These are phyloP conservation scores for Colletotrichum eleusines DNA, from an alignment of 2,329 filamentous ascomycete genomes.

Conservation along the genomic window DNA sequence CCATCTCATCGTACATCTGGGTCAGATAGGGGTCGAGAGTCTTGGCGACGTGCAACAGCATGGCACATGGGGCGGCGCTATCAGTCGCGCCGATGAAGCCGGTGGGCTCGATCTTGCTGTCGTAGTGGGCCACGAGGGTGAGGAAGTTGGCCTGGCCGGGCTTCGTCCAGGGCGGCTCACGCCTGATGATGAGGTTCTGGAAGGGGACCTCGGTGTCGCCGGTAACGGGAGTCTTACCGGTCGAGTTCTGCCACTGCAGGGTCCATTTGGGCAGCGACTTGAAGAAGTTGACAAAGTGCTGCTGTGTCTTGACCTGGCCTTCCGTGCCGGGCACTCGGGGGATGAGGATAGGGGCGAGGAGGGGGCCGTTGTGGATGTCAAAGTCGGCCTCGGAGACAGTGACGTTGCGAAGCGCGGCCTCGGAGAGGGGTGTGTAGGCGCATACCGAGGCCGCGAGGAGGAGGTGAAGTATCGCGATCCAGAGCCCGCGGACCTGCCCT, in stretches of 20 bases:
- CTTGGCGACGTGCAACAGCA: slow-evolving; percentile 82
- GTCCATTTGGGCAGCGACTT: slow-evolving; percentile 77
- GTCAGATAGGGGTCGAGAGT: slow-evolving; percentile 78
- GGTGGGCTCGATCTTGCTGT: slow-evolving; percentile 77
- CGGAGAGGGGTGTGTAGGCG: slow-evolving; percentile 65
- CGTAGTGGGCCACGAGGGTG: slow-evolving; percentile 87
- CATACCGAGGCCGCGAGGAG: slow-evolving; percentile 45
- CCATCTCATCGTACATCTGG: slow-evolving; percentile 79
- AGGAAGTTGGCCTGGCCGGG: slow-evolving; percentile 78
- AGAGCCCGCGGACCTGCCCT: slow-evolving; percentile 33
- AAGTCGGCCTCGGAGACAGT: slow-evolving; percentile 75
- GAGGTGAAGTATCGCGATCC: slow-evolving; percentile 40
- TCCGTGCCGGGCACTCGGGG: slow-evolving; percentile 81
- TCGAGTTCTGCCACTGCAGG: slow-evolving; percentile 80
- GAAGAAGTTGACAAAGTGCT: slow-evolving; percentile 82
- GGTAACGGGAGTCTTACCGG: slow-evolving; percentile 75
- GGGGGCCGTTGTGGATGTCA: slow-evolving; percentile 72
- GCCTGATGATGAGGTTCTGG: slow-evolving; percentile 79
- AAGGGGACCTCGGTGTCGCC: slow-evolving; percentile 76
- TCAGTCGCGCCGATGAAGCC: slow-evolving; percentile 89
- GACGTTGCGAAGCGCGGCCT: slow-evolving; percentile 72
- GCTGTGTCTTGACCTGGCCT: slow-evolving; percentile 73
- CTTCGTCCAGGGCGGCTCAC: slow-evolving; percentile 82
- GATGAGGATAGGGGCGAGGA: slow-evolving; percentile 82
- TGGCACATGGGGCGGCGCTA: slow-evolving; percentile 85